Evolutionary conservation across 164 flowering plant species (phyloP).

Genomic region (Tinospora cordifolia): DNA sequence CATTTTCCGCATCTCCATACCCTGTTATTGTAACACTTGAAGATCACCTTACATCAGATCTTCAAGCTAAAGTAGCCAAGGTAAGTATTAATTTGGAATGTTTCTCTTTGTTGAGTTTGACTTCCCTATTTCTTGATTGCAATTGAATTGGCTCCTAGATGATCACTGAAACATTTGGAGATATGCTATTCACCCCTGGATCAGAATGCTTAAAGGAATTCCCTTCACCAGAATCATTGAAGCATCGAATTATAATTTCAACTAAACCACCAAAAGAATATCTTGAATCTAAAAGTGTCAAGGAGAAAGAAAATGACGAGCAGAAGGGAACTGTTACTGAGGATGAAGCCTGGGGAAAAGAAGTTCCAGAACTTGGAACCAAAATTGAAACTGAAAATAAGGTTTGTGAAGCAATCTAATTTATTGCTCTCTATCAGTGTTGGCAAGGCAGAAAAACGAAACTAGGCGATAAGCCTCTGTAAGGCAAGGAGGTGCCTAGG

Average conservation of each 20-base stretch:
- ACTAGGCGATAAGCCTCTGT: no score
- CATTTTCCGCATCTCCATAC: no score
- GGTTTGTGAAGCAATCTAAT: slow-evolving; percentile 19
- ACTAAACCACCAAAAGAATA: slow-evolving; percentile 45
- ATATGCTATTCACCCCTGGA: no score
- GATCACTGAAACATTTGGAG: no score
- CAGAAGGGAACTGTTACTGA: slow-evolving; percentile 28
- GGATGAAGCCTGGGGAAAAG: slow-evolving; percentile 36
- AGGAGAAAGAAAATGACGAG: slow-evolving; percentile 20
- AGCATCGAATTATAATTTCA: slow-evolving; percentile 27
- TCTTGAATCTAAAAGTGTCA: slow-evolving; percentile 23
- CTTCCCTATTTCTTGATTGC: slow-evolving; percentile 1
- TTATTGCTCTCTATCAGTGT: no score
- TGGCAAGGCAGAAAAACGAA: no score
- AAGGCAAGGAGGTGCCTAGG: no score
- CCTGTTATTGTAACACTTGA: no score
- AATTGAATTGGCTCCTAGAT: slow-evolving; percentile 21
- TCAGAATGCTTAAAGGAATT: slow-evolving; percentile 29
- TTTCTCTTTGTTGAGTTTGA: neutral
- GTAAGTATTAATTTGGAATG: no score
- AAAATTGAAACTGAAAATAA: slow-evolving; percentile 18
- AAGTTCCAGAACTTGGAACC: slow-evolving; percentile 24
- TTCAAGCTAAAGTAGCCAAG: no score
- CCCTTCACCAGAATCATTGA: slow-evolving; percentile 40
- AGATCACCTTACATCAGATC: no score